phyloP scores from a whole-genome alignment of 225 moss, liverwort and hornwort species.

The Straminergon stramineum region DNA sequence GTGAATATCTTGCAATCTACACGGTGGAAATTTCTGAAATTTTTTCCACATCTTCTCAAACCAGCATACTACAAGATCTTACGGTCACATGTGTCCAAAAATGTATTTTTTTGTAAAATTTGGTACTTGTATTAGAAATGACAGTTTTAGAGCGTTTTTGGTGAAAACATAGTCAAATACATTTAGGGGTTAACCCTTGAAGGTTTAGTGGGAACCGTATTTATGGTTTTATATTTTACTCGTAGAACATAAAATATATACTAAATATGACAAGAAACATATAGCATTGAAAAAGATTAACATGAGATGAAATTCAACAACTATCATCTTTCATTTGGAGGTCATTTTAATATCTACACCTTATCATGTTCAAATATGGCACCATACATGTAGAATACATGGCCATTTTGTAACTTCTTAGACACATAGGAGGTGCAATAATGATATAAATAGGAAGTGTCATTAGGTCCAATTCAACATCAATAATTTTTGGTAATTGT shows the following conservation, averaged over 20 bases:
- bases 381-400: not conserved
- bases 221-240: accelerated
- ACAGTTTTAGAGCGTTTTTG: too few relatives aligned
- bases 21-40: too few relatives aligned
- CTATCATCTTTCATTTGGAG: not conserved
- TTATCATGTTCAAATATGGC: not conserved
- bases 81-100: too few relatives aligned
- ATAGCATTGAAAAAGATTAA: not conserved
- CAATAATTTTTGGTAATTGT: not conserved
- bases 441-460: not conserved
- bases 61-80: too few relatives aligned
- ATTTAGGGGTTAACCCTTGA: not conserved
- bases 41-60: too few relatives aligned
- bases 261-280: not conserved
- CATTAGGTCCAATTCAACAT: accelerated
- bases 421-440: not conserved
- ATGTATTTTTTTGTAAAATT: too few relatives aligned
- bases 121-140: too few relatives aligned
- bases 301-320: not conserved
- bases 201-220: not conserved
- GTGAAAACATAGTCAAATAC: too few relatives aligned
- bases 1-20: too few relatives aligned
- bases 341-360: not conserved
- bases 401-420: not conserved
- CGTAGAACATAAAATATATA: not conserved